These are phyloP conservation scores for Macadamia integrifolia DNA, from an alignment of 164 flowering plant genomes.

Conservation along the genomic window DNA sequence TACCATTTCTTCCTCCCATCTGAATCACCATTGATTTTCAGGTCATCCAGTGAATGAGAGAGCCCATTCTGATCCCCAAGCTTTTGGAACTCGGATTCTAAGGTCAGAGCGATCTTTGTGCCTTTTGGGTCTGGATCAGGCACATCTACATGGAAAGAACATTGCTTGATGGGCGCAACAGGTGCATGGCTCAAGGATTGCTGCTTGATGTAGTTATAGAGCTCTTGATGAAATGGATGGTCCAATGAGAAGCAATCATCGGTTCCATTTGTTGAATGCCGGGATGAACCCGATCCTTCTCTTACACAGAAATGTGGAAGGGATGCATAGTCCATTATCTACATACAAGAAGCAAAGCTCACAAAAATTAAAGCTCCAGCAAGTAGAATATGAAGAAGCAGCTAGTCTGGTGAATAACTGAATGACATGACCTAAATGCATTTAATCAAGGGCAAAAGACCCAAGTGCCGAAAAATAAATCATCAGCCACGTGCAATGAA, in stretches of 20 bases:
- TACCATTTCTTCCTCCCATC: neutral
- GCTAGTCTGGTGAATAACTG: too few relatives aligned
- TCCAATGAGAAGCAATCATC: slow-evolving; percentile 63
- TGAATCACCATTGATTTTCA: slow-evolving; percentile 22
- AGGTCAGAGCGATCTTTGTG: slow-evolving; percentile 44
- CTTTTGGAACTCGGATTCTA: slow-evolving; percentile 62
- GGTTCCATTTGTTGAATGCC: slow-evolving; percentile 24
- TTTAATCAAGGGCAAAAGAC: neutral
- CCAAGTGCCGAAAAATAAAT: neutral
- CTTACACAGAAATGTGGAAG: slow-evolving; percentile 80
- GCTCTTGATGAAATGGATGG: slow-evolving; percentile 73
- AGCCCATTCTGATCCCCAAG: slow-evolving; percentile 26
- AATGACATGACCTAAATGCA: too few relatives aligned
- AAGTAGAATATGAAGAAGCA: too few relatives aligned
- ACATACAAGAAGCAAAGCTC: slow-evolving; percentile 11
- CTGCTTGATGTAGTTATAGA: slow-evolving; percentile 62
- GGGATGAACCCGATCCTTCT: slow-evolving; percentile 71
- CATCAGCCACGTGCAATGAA: neutral
- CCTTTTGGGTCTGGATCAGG: slow-evolving; percentile 57
- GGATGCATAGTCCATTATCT: slow-evolving; percentile 75
- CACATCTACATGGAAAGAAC: slow-evolving; percentile 65
- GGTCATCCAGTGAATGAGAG: slow-evolving; percentile 18
- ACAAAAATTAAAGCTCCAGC: neutral
- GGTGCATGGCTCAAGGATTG: slow-evolving; percentile 27
- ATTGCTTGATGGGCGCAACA: slow-evolving; percentile 42